Evolutionary conservation across 23 red algal species (phyloP).

Genomic region (Gracilaria gracilis): DNA sequence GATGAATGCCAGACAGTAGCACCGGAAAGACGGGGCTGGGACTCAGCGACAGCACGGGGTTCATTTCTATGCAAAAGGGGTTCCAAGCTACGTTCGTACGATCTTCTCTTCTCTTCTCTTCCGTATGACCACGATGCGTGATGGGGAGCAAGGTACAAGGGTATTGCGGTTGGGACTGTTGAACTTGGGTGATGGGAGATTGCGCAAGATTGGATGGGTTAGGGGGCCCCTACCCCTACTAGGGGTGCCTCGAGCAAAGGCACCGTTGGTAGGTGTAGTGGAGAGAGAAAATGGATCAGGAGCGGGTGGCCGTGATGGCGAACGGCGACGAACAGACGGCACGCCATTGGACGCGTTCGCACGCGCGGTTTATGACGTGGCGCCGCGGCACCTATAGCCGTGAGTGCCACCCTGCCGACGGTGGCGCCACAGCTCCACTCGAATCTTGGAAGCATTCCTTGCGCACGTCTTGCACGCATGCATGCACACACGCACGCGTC

Average conservation of each 20-base stretch:
- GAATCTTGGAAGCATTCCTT: background rate
- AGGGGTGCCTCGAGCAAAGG: no score
- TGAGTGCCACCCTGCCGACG: background rate
- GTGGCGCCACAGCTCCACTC: background rate
- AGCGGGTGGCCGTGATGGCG: background rate
- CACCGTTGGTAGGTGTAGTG: background rate
- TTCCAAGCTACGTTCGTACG: no score
- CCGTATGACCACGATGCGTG: no score
- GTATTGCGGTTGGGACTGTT: no score
- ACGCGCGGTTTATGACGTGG: slow-evolving; percentile 8
- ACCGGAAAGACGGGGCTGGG: background rate
- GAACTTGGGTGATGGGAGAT: no score
- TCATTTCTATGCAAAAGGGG: background rate
- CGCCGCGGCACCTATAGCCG: background rate
- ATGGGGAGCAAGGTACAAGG: no score
- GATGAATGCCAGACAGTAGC: background rate
- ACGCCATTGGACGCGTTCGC: background rate
- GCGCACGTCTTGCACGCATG: background rate
- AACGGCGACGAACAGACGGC: background rate
- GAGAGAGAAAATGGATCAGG: slow-evolving; percentile 1
- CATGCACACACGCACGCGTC: background rate
- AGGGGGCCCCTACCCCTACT: no score
- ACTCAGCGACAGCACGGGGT: background rate
- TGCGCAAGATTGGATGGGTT: no score
- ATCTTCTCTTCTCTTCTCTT: no score